Base-by-base conservation (phyloP, 768 basidiomycete genomes). In the Plicaturopsis crispa region DNA sequence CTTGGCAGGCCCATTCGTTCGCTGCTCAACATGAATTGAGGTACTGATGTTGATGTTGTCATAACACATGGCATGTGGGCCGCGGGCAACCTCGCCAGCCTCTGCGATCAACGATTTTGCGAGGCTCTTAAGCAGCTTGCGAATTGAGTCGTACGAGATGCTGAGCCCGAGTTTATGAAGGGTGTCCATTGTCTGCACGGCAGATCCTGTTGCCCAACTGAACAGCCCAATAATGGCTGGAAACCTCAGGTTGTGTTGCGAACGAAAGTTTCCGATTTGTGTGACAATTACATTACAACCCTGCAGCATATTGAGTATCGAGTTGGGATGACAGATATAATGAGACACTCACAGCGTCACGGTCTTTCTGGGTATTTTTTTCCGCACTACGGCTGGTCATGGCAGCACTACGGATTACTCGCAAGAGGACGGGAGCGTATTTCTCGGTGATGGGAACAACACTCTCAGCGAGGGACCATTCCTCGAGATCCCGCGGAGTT, bases 1-100 rank as follows among this genome's bases (percentile, higher is more conserved):
- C 18, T 52, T 54, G 1, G 43, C 35, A 1, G 51, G 49, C 5
- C 36, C 35, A 6, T 24, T 23, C 6, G 41, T 40, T 2, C 43
- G 33, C n/a, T 54, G 45, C 31, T 54, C 49, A 4, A 50, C 30
- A 8, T 36, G 40, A 6, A 46, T 51, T 0, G 49, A 54, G 1
- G 44, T 50, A 7, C 16, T 43, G 34, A 48, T 35, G 14, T 52
- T 44, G 11, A 52, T 39, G 24, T 47, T 23, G 38, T 46, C 41
- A 11, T 38, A 42, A 13, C 20, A 35, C 20, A 38, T 37, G 21
- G 37, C 24, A 5, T 37, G 35, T 7, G 41, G 36, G n/a, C 24
- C 4, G 6, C 17, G 11, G 5, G 35, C n/a, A 17, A 40, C 32
- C 2, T 39, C 14, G 3, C 21, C 23, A 4, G 46, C 40, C 1